Evolutionary conservation across 306 rosid genomes (phyloP).

Genomic region (Trichosanthes truncata): DNA sequence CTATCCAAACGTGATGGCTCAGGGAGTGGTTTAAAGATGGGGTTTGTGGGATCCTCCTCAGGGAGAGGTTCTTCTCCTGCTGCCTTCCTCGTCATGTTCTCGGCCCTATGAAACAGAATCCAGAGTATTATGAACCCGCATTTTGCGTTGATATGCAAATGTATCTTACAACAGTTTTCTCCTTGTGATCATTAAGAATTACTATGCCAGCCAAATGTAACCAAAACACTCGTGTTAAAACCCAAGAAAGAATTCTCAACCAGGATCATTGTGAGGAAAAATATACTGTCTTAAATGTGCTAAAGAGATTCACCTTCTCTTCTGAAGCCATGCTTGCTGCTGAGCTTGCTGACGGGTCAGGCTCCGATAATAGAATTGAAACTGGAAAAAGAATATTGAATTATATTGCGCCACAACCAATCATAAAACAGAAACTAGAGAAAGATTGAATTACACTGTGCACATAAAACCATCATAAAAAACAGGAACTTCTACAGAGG

Average conservation of each 20-base stretch:
- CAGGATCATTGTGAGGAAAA: neutral
- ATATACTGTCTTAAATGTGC: neutral
- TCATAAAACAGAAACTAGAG: slow-evolving; percentile 1
- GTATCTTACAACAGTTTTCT: neutral
- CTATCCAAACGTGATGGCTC: slow-evolving; percentile 97
- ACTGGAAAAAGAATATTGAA: slow-evolving; percentile 27
- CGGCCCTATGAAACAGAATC: slow-evolving; percentile 39
- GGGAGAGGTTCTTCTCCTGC: slow-evolving; percentile 91
- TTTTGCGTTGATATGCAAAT: neutral
- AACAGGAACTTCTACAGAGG: neutral
- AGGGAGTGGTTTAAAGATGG: slow-evolving; percentile 65
- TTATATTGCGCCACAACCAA: neutral
- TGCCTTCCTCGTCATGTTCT: slow-evolving; percentile 64
- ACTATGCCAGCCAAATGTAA: neutral
- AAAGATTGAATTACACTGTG: neutral
- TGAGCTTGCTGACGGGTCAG: slow-evolving; percentile 93
- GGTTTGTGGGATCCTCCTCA: slow-evolving; percentile 92
- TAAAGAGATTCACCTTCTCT: slow-evolving; percentile 57
- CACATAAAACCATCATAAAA: neutral
- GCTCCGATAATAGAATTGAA: slow-evolving; percentile 72
- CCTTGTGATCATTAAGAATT: neutral
- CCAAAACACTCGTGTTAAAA: neutral
- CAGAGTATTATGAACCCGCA: neutral
- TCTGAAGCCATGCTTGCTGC: slow-evolving; percentile 98
- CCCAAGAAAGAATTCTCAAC: neutral